phyloP scores from a whole-genome alignment of 768 basidiomycete genomes.

The Mycena vitilis region DNA sequence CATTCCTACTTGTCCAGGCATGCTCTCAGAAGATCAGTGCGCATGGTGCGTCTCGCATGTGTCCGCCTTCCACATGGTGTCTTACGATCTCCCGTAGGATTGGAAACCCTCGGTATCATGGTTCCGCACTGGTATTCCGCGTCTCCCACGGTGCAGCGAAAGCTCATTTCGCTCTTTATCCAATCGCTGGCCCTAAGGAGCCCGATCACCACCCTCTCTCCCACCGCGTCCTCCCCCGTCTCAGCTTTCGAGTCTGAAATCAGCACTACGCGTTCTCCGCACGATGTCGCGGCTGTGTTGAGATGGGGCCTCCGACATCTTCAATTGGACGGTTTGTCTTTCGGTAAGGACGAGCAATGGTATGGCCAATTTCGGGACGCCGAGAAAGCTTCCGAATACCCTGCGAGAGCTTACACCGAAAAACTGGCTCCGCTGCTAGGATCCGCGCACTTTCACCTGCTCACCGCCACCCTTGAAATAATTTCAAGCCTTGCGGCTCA shows the following conservation, averaged over 20 bases:
- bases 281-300: conserved; percentile 83
- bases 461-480: conserved; percentile 68
- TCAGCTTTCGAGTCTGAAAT: conserved; percentile 75
- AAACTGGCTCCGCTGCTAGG: conserved; percentile 72
- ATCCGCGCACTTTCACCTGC: conserved; percentile 65
- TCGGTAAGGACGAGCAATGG: conserved; percentile 76
- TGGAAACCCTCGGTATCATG: conserved; percentile 87
- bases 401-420: conserved; percentile 70
- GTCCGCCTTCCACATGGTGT: conserved; percentile 14
- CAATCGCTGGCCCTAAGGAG: conserved; percentile 66
- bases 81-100: conserved; percentile 56
- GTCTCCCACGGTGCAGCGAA: conserved; percentile 74
- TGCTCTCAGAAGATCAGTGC: conserved; percentile 76
- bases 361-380: conserved; percentile 71
- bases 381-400: conserved; percentile 71
- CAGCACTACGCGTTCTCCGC: conserved; percentile 71
- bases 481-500: conserved; percentile 79
- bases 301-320: conserved; percentile 87
- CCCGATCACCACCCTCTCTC: conserved; percentile 62
- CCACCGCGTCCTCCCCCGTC: conserved; percentile 57
- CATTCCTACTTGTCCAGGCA: conserved; percentile 71
- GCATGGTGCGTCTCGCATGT: conserved; percentile 60
- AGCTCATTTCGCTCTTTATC: conserved; percentile 78
- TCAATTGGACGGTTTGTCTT: conserved; percentile 65
- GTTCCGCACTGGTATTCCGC: conserved; percentile 87